Percentiles rank a stretch among this genome's conserved stretches.
Conservation (phyloP, 1,284 basidiomycete genomes). For the Pterulicium gracile region DNA sequence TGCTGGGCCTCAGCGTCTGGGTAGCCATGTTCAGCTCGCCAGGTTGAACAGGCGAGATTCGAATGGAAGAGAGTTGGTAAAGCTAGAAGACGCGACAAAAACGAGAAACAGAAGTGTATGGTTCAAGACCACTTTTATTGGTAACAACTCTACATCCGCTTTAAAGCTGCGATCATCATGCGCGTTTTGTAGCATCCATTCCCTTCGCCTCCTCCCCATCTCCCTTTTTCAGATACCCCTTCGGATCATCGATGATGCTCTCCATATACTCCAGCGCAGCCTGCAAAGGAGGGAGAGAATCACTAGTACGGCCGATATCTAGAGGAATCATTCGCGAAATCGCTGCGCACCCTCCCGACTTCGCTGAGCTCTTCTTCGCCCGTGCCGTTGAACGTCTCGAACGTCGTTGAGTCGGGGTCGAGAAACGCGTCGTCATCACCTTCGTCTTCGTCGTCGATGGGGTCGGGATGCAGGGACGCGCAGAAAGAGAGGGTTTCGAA, state of each 20-base stretch:
- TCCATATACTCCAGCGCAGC: conserved; percentile 68
- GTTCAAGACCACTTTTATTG: too few species aligned
- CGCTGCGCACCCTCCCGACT: conserved; percentile 89
- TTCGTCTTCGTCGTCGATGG: conserved; percentile 40
- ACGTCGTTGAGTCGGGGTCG: conserved; percentile 32
- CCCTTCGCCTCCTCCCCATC: too few species aligned
- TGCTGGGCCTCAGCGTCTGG: too few species aligned
- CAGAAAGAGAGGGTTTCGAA: conserved; percentile 85
- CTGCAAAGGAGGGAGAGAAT: conserved; percentile 27
- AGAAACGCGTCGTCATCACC: conserved; percentile 50
- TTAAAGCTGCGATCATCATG: too few species aligned
- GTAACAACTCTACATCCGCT: too few species aligned
- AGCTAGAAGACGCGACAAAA: too few species aligned
- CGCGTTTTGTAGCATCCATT: too few species aligned
- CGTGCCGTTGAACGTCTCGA: conserved; percentile 52
- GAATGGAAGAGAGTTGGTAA: too few species aligned
- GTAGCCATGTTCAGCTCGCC: too few species aligned
- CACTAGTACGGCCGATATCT: conserved; percentile 82
- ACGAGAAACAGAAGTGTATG: too few species aligned
- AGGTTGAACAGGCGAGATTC: too few species aligned
- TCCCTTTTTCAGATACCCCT: background rate
- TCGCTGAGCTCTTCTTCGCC: conserved; percentile 65
- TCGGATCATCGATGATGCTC: conserved; percentile 57
- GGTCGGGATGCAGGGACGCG: conserved; percentile 83
- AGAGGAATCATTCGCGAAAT: conserved; percentile 71